Base-by-base conservation (phyloP, 1,284 basidiomycete genomes). In the Mycosarcoma maydis region DNA sequence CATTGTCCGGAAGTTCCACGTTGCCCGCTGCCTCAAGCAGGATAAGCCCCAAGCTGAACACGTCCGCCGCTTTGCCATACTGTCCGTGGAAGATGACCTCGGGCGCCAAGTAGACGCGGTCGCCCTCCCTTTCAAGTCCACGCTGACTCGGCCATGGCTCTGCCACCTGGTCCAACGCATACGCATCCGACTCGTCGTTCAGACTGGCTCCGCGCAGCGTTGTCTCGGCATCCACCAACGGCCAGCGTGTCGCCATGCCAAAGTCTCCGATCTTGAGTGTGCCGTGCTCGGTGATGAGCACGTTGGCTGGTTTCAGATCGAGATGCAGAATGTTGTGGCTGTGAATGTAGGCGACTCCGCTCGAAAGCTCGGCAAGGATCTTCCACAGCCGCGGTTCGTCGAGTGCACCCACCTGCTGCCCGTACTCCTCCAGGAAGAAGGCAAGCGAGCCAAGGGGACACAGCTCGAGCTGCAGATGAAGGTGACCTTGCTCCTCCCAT, bases 181-280 rank as follows among this genome's bases (percentile, higher is more conserved):
- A 45, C 29, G 30, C 34, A n/a, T 26, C 34, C 29, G 32, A 27
- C 51, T 38, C 50, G 29, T 50, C 41, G n/a, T 66, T 69, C 37
- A 81, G 29, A 4, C 57, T 66, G 7, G 80, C 77, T 13, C 80
- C 78, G 6, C 58, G 32, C 36, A 80, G 56, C 19, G 79, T 77
- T 34, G 68, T 75, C 22, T 61, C 58, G 11, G 77, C 60, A 29
- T 73, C 70, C 36, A 64, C 61, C 16, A 67, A 61, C 0, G 80
- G 80, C 80, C 80, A 81, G 26, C 80, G 58, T 8, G 76, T 75
- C 3, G 80, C 80, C 72, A 81, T 71, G n/a, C 96, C 96, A 85
- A 98, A 98, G 83, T 99, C 96, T 14, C 94, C 94, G 80, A 99
- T 94, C 85, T 94, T 96, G 84, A 99, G 90, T 24, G 91, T 88